phyloP scores from a whole-genome alignment of 2,329 filamentous ascomycete genomes.

The Amauroascus niger region DNA sequence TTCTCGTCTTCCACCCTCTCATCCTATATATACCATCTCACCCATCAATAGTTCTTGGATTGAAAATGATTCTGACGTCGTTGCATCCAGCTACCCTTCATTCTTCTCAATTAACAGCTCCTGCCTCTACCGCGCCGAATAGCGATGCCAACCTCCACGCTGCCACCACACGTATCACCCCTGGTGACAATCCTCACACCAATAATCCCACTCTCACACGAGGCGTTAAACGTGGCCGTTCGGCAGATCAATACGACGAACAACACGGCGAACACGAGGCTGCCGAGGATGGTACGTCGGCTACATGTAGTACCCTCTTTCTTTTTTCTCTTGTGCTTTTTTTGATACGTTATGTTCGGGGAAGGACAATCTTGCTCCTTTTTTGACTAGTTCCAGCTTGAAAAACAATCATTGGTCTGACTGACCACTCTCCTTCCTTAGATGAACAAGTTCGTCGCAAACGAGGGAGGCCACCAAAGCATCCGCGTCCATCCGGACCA shows the following conservation, averaged over 20 bases:
- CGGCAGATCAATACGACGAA: constrained; percentile 55
- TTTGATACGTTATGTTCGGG: constrained; percentile 26
- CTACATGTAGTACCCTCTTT: constrained; percentile 10
- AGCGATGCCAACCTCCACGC: constrained; percentile 17
- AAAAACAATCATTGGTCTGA: constrained; percentile 2
- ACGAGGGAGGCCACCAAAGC: constrained; percentile 43
- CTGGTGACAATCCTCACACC: neutral
- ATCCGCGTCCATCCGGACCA: constrained; percentile 31
- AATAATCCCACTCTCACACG: constrained; percentile 33
- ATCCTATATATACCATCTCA: neutral
- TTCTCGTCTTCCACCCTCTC: neutral
- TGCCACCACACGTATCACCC: constrained; percentile 14
- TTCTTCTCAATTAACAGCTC: neutral
- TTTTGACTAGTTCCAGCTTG: constrained; percentile 27
- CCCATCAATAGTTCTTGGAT: neutral
- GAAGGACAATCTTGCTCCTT: constrained; percentile 17
- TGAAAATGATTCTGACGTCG: neutral
- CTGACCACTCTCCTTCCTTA: constrained; percentile 16
- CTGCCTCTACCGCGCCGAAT: neutral
- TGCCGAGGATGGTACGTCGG: constrained; percentile 64
- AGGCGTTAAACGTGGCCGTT: constrained; percentile 70
- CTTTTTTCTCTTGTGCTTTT: constrained; percentile 22
- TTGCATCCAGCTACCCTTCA: constrained; percentile 16
- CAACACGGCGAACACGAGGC: constrained; percentile 44
- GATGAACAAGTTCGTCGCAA: constrained; percentile 41